These are phyloP conservation scores for Trichocomaceae sp. DNA, from an alignment of 2,329 filamentous ascomycete species.

Conservation along the genomic window DNA sequence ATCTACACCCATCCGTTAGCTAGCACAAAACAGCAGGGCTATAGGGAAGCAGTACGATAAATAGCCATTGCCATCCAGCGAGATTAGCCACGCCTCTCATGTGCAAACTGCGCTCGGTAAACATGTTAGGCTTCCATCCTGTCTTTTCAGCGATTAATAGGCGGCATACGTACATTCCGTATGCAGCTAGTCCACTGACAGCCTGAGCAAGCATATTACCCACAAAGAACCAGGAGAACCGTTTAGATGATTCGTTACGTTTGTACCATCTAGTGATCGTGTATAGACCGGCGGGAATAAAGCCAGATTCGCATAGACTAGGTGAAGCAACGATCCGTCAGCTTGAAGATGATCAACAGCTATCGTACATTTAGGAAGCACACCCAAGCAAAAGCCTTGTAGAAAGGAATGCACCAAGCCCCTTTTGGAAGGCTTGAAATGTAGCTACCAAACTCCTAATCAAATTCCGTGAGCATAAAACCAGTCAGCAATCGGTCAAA, in stretches of 20 bases:
- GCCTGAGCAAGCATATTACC: conserved; percentile 45
- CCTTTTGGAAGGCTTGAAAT: conserved; percentile 45
- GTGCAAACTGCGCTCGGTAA: conserved; percentile 39
- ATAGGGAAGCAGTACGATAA: conserved; percentile 43
- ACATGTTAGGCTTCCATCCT: background rate
- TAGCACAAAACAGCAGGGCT: conserved; percentile 31
- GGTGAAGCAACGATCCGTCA: background rate
- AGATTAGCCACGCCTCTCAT: conserved; percentile 43
- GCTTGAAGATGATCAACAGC: background rate
- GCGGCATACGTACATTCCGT: conserved; percentile 17
- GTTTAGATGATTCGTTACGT: conserved; percentile 41
- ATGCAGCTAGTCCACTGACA: conserved; percentile 22
- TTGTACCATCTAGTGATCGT: conserved; percentile 49
- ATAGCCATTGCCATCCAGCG: conserved; percentile 50
- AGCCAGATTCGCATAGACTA: conserved; percentile 43
- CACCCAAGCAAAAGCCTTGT: conserved; percentile 44
- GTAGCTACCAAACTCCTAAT: conserved; percentile 39
- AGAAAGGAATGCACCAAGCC: conserved; percentile 38
- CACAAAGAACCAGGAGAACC: conserved; percentile 49
- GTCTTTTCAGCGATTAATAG: background rate
- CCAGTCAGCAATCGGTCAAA: background rate
- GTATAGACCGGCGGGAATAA: conserved; percentile 46
- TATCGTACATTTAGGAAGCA: background rate
- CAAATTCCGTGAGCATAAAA: background rate
- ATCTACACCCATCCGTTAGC: background rate